Base-by-base conservation (phyloP, 1,284 basidiomycete genomes). In the Puccinia polysora region DNA sequence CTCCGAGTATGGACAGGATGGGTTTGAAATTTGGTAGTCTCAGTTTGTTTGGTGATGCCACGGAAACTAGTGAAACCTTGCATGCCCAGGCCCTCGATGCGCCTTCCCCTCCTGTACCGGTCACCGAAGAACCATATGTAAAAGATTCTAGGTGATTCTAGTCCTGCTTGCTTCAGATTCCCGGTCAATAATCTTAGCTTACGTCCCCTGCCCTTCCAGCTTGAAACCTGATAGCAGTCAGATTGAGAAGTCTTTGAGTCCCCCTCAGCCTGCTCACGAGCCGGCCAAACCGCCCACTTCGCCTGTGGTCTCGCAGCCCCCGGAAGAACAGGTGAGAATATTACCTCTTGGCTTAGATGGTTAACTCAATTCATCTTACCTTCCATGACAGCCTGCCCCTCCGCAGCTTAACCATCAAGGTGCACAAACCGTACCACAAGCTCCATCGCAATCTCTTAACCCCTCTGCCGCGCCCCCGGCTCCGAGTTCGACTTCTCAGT, bases 1-100 rank as follows among this genome's bases (percentile, higher is more conserved):
- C 69, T 62, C 69, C 69, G 5, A 71, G 20, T 38, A 52, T 71
- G 23, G 69, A 71, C 36, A 52, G 69, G 25, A 71, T 71, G 34
- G 69, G 69, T 2, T 45, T 71, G 20, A 62, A 71, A 47, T 71
- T 71, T 45, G 69, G 69, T 6, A 71, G 69, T 25, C 58, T 71
- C 34, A 62, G 59, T 47, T 32, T 71, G 15, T 71, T 71, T 45
- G 67, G 56, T 15, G 67, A 70, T 5, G 56, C 58, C 7, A 30
- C 56, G 34, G 69, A 59, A 62, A 28, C 49, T 38, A 30, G 30
- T 4, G 59, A 63, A 53, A 36, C 49, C 2, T n/a, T 30, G 25
- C 69, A 40, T 25, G 69, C 32, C 63, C 56, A 28, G 5, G 36
- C 65, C n/a, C 53, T 43, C 14, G 67, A 70, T 25, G 34, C 67